Percentiles rank a stretch among this genome's conserved stretches.
phyloP scores from a whole-genome alignment of 768 basidiomycete genomes.

The Collybia sp. region DNA sequence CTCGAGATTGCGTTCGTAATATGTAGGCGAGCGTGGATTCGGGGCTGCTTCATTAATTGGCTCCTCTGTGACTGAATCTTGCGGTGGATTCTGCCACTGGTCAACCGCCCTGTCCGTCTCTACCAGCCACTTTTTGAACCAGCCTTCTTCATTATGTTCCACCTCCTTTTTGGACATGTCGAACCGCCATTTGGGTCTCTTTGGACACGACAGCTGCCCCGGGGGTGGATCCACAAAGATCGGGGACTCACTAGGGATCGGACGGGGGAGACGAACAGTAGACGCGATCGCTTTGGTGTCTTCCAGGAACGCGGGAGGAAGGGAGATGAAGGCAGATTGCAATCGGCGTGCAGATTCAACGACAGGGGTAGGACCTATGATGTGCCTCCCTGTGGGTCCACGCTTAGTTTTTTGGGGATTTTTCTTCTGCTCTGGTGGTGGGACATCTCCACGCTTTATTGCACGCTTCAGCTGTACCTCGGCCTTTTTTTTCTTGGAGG shows the following conservation, averaged over 20 bases:
- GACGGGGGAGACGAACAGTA: slow-evolving; percentile 47
- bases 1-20: slow-evolving; percentile 88
- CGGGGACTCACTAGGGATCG: slow-evolving; percentile 39
- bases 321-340: slow-evolving; percentile 67
- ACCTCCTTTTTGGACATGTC: slow-evolving; percentile 87
- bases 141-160: slow-evolving; percentile 83
- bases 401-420: slow-evolving; percentile 19
- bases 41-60: not conserved
- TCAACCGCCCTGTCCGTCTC: slow-evolving; percentile 55
- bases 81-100: slow-evolving; percentile 37
- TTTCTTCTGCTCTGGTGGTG: slow-evolving; percentile 30
- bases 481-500: slow-evolving; percentile 65
- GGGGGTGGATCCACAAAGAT: slow-evolving; percentile 25
- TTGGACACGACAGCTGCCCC: slow-evolving; percentile 44
- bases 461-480: slow-evolving; percentile 78
- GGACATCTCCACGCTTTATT: slow-evolving; percentile 72
- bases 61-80: slow-evolving; percentile 5
- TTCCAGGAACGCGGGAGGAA: slow-evolving; percentile 57
- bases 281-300: slow-evolving; percentile 54
- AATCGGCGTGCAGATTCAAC: slow-evolving; percentile 45
- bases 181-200: slow-evolving; percentile 81
- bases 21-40: slow-evolving; percentile 65
- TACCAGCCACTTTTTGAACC: slow-evolving; percentile 75
- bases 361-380: slow-evolving; percentile 18
- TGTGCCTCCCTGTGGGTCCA: slow-evolving; percentile 25